Conservation (phyloP, 2,329 filamentous ascomycete species). For the Talaromyces atroroseus region DNA sequence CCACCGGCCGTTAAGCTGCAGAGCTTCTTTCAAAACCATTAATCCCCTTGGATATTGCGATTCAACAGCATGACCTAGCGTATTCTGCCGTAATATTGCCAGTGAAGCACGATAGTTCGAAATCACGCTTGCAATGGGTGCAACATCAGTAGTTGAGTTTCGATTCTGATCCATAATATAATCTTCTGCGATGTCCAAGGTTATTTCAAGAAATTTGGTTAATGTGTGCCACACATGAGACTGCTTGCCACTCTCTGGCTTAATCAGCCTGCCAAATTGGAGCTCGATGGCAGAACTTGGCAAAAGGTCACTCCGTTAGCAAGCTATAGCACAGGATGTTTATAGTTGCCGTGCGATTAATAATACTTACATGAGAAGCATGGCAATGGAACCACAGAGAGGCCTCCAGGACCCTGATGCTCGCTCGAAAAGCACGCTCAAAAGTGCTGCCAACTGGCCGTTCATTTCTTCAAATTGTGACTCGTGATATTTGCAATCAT, state of each 20-base stretch:
- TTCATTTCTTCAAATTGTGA: not conserved
- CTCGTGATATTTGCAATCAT: not conserved
- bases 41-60: not conserved
- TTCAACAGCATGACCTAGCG: not conserved
- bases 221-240: not conserved
- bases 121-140: conserved; percentile 5
- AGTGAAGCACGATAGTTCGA: not conserved
- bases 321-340: not conserved
- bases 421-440: conserved; percentile 1
- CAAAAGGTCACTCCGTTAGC: not conserved
- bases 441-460: not conserved
- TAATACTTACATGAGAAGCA: conserved; percentile 3
- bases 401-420: conserved; percentile 11
- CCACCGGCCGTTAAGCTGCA: not conserved
- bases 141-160: not conserved
- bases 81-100: not conserved
- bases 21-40: not conserved
- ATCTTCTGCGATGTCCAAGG: conserved; percentile 1
- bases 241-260: not conserved
- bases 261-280: not conserved
- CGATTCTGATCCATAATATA: conserved; percentile 4
- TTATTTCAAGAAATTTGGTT: not conserved
- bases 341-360: not conserved
- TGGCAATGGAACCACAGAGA: conserved; percentile 7
- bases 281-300: not conserved